Base-by-base conservation (phyloP, 2,329 filamentous ascomycete species). In the Ascochyta fabae region DNA sequence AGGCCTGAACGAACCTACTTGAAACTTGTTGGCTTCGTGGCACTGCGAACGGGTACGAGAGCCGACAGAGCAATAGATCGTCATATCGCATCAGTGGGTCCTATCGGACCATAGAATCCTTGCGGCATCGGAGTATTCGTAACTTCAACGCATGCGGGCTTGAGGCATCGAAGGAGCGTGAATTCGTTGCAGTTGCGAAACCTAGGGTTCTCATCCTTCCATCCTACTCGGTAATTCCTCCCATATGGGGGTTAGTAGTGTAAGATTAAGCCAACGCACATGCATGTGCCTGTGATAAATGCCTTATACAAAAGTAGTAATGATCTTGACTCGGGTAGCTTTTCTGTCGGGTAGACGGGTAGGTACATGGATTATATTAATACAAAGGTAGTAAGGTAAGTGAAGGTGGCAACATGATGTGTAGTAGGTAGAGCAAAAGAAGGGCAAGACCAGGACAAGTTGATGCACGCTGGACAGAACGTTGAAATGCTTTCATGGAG, bases 331-430 rank as follows among this genome's bases (percentile, higher is more conserved):
- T 19, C 19, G 19, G 19, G 19, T 19, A 19, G 19, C 19, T 19
- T 19, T 19, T 42, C 3, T 16, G 16, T 23, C 16, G 23, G 5
- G 13, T 38, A 10, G n/a, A 12, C 3, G 16, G 16, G 10, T 48
- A 48, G 33, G 19, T 53, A 44, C 33, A 39, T n/a, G 22, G 13
- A 40, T 48, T 44, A 35, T 44, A 27, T 48, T 42, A 38, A 38
- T 53, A 48, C 51, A 48, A 24, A 26, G 16, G 4, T 44, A 15
- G 1, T 22, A 31, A 34, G 34, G n/a, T 27, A 40, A 29, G 27
- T 54, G 51, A 44, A 34, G 15, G 22, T 34, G 15, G 38, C 16
- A n/a, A 33, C 23, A 45, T 40, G 19, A 35, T 5, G 27, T 40
- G 19, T 26, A 5, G 9, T 19, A 23, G 10, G 19, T 13, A 8